Conservation (phyloP, 192 early-diverging fungal species). For the Chytriomyces confervae region DNA sequence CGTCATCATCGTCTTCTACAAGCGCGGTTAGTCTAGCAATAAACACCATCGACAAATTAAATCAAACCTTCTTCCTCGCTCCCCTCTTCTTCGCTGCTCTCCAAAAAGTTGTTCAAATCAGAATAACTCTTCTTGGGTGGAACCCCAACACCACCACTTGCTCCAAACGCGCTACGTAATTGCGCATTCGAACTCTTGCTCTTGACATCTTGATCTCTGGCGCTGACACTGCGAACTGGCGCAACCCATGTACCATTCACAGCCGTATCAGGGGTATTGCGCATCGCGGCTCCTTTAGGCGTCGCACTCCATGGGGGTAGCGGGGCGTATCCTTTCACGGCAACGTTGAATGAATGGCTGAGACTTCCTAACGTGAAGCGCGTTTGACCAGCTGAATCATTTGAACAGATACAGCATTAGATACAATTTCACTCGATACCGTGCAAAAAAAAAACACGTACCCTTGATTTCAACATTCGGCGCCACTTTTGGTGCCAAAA, state of each 20-base stretch:
- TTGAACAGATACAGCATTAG: neutral
- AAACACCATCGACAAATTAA: slow-evolving; percentile 30
- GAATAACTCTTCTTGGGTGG: slow-evolving; percentile 25
- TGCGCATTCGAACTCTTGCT: slow-evolving; percentile 23
- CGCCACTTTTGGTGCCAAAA: slow-evolving; percentile 50
- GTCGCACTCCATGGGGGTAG: slow-evolving; percentile 80
- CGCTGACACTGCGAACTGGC: slow-evolving; percentile 11
- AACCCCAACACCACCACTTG: slow-evolving; percentile 43
- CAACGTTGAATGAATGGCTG: slow-evolving; percentile 51
- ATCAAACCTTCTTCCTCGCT: slow-evolving; percentile 34
- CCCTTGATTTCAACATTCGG: slow-evolving; percentile 37
- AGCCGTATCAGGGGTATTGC: slow-evolving; percentile 34
- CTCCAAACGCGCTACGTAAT: slow-evolving; percentile 37
- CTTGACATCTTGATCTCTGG: slow-evolving; percentile 5
- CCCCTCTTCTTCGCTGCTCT: slow-evolving; percentile 48
- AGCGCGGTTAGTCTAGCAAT: slow-evolving; percentile 41
- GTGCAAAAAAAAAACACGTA: slow-evolving; percentile 1
- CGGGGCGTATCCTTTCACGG: slow-evolving; percentile 68
- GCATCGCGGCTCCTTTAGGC: slow-evolving; percentile 59
- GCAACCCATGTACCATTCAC: slow-evolving; percentile 20
- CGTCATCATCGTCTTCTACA: slow-evolving; percentile 47
- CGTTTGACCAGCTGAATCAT: slow-evolving; percentile 28
- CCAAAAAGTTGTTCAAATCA: slow-evolving; percentile 9
- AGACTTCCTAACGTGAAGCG: slow-evolving; percentile 52
- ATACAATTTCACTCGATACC: slow-evolving; percentile 10